Evolutionary conservation across 176 grass and related monocot species (phyloP), one percentile per base, ranked within the genome.

Genomic region (Areca catechu): DNA sequence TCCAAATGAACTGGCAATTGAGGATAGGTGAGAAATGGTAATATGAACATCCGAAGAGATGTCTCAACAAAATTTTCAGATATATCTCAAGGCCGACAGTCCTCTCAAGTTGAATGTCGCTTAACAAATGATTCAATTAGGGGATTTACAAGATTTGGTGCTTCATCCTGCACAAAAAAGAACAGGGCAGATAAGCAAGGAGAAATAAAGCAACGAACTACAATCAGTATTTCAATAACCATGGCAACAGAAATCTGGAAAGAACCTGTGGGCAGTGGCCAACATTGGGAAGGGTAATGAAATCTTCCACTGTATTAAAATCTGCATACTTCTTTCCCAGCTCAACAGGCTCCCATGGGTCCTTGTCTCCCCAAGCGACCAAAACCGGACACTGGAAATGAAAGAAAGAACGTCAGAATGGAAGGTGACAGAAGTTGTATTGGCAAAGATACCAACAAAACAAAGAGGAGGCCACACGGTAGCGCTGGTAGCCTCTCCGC

Each of bases 261-360:
- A 63, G 48, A 54, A 90, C 91, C 83, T 90, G 92, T 19, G 92
- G 92, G 29, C 92, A 97, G 84, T 97, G 92, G 65, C 92, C 92
- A 58, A 97, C 92, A 48, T 88, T 62, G 48, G 92, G 92, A 16
- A 97, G 71, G 24, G 88, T 80, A 43, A 97, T 47, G 72, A 97
- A 97, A 80, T 97, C 75, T 82, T 97, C 92, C 1, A 97, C 92
- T 9, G 51, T 48, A 60, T 80, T 69, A 88, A 77, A 97, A 53
- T 83, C 71, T 4, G 69, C 75, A 56, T 91, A 97, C 15, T 72
- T 81, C 82, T 66, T 82, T 82, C 92, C 92, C 62, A 88, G 92
- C 43, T 97, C 83, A 48, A 97, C 71, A 27, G 86, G 92, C 57
- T 97, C 92, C 92, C 92, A 97, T 29, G 86, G 92, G 57, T 97